Base-by-base conservation (phyloP, 2,329 filamentous ascomycete species). In the Leptodontidium sp. region DNA sequence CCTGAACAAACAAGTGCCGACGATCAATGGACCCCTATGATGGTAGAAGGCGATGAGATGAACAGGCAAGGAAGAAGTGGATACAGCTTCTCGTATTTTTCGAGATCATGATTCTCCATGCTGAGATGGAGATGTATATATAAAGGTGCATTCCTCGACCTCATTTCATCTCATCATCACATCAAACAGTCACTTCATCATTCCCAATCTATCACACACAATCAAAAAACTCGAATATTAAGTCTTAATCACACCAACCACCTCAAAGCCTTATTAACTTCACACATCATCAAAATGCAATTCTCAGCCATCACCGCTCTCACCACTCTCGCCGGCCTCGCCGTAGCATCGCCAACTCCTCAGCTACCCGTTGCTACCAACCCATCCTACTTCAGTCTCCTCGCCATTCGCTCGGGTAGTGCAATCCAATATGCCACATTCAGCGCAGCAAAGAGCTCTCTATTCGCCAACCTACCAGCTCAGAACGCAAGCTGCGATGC, bases 291-390 rank as follows among this genome's bases (percentile, higher is more conserved):
- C 57, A 59, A 59, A 59, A 59, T 45, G 57, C 57, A 45, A 59
- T 59, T 59, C 57, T 45, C 57, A 59, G 15, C 57, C 57, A 59
- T 59, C 38, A 59, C 57, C 57, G 57, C 57, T 26, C 35, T 59
- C 38, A 59, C 57, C 5, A 26, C 57, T 21, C 38, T 59, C 38
- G 57, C 57, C 6, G 57, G 57, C 57, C 57, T 59, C 14, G 57
- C 57, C 38, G 38, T 38, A 26, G 35, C 57, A 40, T 43, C 38
- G 4, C 57, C 57, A 59, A 59, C 57, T 26, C 57, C 57, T 59
- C 57, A 59, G 45, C 32, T 40, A 29, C 55, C 55, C 35, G 55
- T 58, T 7, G 38, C 35, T 2, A 43, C 24, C 11, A 15, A 59
- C 57, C 57, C 57, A 59, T 14, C 35, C 4, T 55, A 53, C 21